Base-by-base conservation (phyloP, 2,329 filamentous ascomycete genomes). In the Clarireedia paspali region DNA sequence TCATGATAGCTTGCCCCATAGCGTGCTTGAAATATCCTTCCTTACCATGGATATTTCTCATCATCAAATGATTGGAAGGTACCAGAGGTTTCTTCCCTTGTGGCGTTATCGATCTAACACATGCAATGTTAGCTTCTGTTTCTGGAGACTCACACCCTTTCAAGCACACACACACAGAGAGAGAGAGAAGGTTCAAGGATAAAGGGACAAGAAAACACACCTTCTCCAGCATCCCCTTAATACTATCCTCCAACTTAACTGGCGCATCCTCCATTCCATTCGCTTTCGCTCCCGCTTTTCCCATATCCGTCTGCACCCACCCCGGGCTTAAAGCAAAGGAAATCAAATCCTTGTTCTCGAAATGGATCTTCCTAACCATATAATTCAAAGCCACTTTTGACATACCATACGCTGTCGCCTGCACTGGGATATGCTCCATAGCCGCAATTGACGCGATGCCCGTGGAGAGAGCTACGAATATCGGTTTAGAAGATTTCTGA, bases 371-470 rank as follows among this genome's bases (percentile, higher is more conserved):
- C 6, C 61, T 55, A 5, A 64, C 62, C 45, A 70, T 50, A 36
- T 60, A 72, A 47, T 72, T 70, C 39, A 69, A 48, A 7, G 57
- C 60, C 2, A 53, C 56, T 63, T 79, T 79, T 48, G 68, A 69
- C 0, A 72, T 60, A 0, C 71, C 76, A 47, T 80, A 78, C 1
- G 68, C 66, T 2, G 70, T 62, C 24, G 56, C 57, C 0, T 61
- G 63, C 1, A 59, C 30, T 1, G 52, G 58, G 7, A 56, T 14
- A 1, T 59, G 40, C 7, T 50, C 44, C 49, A 64, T 57, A 5
- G 40, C 17, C 1, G 40, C 55, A 10, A 67, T 60, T 15, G 59
- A 60, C 0, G 59, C 63, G 20, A 63, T 20, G 10, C 5, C 66
- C 0, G 59, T 57, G 2, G 69, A 71, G 5, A 73, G 68, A 45